A percentile compares a stretch with the other conserved stretches of the same genome.
Evolutionary conservation across 495 filamentous ascomycete genomes (phyloP).

Genomic region (Penicillium subrubescens): DNA sequence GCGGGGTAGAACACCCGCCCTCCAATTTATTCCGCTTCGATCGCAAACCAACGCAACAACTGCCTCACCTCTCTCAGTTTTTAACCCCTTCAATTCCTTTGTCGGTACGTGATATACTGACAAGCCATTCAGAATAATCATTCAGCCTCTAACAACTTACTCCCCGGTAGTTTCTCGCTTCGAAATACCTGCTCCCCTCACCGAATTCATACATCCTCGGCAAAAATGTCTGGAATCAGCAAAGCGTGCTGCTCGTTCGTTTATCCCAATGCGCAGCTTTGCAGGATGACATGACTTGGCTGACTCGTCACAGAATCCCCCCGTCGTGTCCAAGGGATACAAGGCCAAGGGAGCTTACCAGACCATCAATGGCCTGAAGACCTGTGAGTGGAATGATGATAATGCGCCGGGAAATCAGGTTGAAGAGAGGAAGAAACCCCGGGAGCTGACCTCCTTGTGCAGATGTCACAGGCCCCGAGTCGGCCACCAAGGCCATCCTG

Average conservation of each 20-base stretch:
- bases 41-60: neutral
- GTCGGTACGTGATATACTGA: neutral
- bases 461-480: slow-evolving; percentile 57
- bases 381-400: slow-evolving; percentile 45
- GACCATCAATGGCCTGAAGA: slow-evolving; percentile 62
- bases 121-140: neutral
- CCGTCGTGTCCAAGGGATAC: slow-evolving; percentile 60
- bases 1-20: slow-evolving; percentile 16
- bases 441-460: slow-evolving; percentile 10
- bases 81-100: neutral
- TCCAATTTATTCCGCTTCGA: neutral
- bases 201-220: slow-evolving; percentile 6
- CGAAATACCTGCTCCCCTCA: neutral
- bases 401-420: neutral
- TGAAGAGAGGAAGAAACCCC: neutral
- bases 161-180: neutral
- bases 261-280: neutral
- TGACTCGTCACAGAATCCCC: slow-evolving; percentile 41
- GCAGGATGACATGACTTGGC: neutral
- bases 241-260: slow-evolving; percentile 53
- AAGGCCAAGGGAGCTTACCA: slow-evolving; percentile 62
- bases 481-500: slow-evolving; percentile 55
- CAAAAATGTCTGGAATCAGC: slow-evolving; percentile 49
- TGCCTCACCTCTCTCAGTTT: neutral
- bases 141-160: neutral